phyloP scores from a whole-genome alignment of 768 basidiomycete species.

The Xerocomellus amylosporus region DNA sequence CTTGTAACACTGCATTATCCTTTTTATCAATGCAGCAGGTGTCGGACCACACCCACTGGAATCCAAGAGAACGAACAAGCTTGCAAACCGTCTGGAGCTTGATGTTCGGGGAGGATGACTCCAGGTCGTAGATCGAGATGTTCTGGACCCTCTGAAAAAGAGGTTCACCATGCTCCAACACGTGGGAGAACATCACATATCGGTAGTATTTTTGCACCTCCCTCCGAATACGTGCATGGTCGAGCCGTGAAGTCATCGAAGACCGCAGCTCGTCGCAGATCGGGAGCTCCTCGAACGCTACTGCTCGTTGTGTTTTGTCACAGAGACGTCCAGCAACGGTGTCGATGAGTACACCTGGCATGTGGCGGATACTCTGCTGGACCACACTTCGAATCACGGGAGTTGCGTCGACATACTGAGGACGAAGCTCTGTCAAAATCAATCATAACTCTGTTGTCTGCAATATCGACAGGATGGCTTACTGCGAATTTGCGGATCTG shows the following conservation, averaged over 20 bases:
- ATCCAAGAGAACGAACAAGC: not conserved
- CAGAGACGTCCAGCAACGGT: not conserved
- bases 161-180: not conserved
- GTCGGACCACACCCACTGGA: conserved; percentile 8
- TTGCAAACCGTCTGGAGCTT: conserved; percentile 1
- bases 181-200: conserved; percentile 8
- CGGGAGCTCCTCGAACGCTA: conserved; percentile 3
- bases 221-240: not conserved
- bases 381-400: not conserved
- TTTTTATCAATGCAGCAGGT: conserved; percentile 7
- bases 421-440: not conserved
- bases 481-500: not conserved
- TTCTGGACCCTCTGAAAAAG: not conserved
- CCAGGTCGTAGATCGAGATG: not conserved
- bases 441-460: too few species aligned
- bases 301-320: conserved; percentile 1
- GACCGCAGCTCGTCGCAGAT: conserved; percentile 1
- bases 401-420: not conserved
- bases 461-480: not conserved
- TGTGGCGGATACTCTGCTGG: not conserved
- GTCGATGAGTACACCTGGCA: conserved; percentile 5
- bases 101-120: not conserved
- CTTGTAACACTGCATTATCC: not conserved
- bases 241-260: not conserved
- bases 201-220: not conserved